phyloP scores from a whole-genome alignment of 208 protist species.

The Naegleria gruberi region DNA sequence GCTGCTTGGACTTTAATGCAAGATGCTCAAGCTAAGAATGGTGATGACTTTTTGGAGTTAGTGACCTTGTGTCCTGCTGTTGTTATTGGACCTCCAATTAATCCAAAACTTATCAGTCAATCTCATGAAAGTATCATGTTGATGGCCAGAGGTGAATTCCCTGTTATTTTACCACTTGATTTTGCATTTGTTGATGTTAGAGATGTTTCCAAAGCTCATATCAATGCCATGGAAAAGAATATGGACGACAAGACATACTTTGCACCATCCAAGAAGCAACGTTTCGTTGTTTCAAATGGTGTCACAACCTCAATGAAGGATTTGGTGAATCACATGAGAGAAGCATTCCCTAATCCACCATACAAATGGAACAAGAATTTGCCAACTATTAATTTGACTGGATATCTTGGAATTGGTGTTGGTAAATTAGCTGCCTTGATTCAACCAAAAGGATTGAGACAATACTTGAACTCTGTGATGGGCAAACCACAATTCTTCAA shows the following conservation, averaged over 20 bases:
- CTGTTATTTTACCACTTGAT: background rate
- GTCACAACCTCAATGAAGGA: background rate
- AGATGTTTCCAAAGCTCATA: background rate
- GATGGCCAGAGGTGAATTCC: background rate
- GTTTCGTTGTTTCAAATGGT: background rate
- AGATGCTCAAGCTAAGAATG: background rate
- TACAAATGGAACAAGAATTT: background rate
- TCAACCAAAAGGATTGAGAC: background rate
- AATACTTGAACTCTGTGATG: background rate
- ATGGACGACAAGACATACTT: background rate
- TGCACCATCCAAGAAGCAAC: background rate
- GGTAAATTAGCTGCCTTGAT: background rate
- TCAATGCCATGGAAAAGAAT: background rate
- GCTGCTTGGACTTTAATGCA: background rate
- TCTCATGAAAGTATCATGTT: background rate
- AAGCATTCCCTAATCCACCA: background rate
- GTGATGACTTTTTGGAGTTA: background rate
- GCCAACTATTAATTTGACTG: background rate
- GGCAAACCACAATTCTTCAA: background rate
- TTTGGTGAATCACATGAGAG: background rate
- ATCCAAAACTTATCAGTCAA: background rate
- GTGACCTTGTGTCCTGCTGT: background rate
- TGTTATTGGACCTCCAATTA: background rate
- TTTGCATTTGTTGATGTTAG: constrained; percentile 3
- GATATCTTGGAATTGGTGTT: background rate